phyloP scores from a whole-genome alignment of 1,139 yeast species.

The Yamadazyma songkhlaensis region DNA sequence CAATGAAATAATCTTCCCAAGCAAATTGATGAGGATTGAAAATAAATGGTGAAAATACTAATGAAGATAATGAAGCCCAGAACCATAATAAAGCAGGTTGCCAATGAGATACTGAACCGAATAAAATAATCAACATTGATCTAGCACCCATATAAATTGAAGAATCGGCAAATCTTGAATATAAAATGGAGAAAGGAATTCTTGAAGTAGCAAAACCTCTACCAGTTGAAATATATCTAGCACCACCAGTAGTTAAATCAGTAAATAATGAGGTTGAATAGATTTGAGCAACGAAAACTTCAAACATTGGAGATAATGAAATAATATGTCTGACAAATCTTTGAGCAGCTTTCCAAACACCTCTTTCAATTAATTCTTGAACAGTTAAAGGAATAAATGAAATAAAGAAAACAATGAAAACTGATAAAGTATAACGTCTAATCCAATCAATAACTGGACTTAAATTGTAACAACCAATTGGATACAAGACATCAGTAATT shows the following conservation, averaged over 20 bases:
- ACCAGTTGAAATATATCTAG: conserved; percentile 67
- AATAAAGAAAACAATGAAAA: conserved; percentile 97
- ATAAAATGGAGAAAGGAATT: conserved; percentile 28
- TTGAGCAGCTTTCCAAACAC: conserved; percentile 91
- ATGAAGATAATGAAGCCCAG: conserved; percentile 92
- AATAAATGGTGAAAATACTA: conserved; percentile 89
- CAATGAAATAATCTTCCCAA: conserved; percentile 98
- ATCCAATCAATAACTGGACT: conserved; percentile 93
- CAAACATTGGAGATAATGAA: conserved; percentile 94
- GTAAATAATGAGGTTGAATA: conserved; percentile 88
- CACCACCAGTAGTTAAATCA: conserved; percentile 98
- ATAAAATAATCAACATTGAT: conserved; percentile 80
- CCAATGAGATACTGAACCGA: conserved; percentile 94
- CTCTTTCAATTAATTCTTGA: conserved; percentile 97
- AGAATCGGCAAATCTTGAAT: conserved; percentile 93
- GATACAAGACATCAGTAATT: conserved; percentile 77
- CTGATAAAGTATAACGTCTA: conserved; percentile 94
- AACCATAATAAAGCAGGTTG: conserved; percentile 97
- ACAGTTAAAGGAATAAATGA: conserved; percentile 94
- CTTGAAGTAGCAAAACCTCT: conserved; percentile 53
- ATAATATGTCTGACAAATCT: conserved; percentile 87
- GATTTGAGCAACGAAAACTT: conserved; percentile 97
- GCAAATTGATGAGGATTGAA: conserved; percentile 99
- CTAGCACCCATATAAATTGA: conserved; percentile 97
- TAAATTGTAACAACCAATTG: conserved; percentile 92